phyloP scores from a whole-genome alignment of 305 asterid genomes.

The Solanum chacoense region DNA sequence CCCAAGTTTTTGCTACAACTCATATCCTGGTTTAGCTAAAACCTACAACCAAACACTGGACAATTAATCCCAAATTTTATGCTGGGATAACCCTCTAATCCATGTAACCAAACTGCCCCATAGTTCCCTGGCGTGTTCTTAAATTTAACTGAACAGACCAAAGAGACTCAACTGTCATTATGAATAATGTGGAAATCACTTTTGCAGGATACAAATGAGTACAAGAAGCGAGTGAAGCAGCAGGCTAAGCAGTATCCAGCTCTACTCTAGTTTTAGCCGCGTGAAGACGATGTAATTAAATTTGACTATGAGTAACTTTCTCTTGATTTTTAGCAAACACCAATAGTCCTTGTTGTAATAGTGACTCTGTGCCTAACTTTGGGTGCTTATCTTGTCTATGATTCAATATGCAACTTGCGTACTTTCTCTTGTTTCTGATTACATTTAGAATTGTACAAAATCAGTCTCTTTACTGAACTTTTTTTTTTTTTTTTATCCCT shows the following conservation, averaged over 20 bases:
- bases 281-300: background rate
- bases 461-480: background rate
- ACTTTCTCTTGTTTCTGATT: background rate
- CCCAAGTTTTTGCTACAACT: background rate
- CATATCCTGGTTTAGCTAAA: background rate
- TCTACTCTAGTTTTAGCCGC: conserved; percentile 4
- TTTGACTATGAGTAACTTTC: background rate
- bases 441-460: background rate
- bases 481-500: too few species aligned
- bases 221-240: conserved; percentile 30
- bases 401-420: background rate
- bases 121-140: background rate
- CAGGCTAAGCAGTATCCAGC: conserved; percentile 29
- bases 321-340: background rate
- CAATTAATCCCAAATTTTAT: background rate
- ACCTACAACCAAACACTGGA: background rate
- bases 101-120: background rate
- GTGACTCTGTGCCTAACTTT: background rate
- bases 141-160: background rate
- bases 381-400: background rate
- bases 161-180: background rate
- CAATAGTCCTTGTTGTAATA: background rate
- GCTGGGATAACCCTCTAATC: background rate
- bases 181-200: background rate
- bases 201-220: conserved; percentile 24